Evolutionary conservation across 78 protist species (phyloP).

Genomic region (Dictyostelium citrinum): DNA sequence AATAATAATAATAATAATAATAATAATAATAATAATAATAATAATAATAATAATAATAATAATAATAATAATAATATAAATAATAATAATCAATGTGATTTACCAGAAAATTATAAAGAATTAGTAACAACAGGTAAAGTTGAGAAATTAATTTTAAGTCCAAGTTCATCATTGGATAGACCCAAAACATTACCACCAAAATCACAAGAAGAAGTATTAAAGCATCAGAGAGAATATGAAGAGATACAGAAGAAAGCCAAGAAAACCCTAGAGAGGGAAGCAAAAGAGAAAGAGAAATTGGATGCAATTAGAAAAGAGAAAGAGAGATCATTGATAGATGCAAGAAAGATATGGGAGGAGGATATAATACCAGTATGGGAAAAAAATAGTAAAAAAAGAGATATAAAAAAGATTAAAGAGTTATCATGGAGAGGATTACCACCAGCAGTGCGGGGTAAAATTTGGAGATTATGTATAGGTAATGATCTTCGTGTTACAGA

Average conservation of each 20-base stretch:
- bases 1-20: background rate
- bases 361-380: conserved; percentile 67
- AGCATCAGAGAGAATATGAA: conserved; percentile 78
- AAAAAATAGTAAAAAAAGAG: conserved; percentile 44
- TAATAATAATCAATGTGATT: background rate
- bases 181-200: conserved; percentile 78
- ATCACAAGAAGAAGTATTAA: conserved; percentile 68
- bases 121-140: conserved; percentile 31
- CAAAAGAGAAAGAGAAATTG: conserved; percentile 52
- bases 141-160: conserved; percentile 36
- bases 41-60: background rate
- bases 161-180: conserved; percentile 36
- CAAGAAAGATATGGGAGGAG: conserved; percentile 74
- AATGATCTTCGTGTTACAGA: conserved; percentile 76
- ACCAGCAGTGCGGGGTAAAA: conserved; percentile 74
- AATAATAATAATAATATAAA: background rate
- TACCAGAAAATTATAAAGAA: conserved; percentile 16
- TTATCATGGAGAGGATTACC: conserved; percentile 82
- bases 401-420: conserved; percentile 21
- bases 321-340: conserved; percentile 65
- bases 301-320: conserved; percentile 54
- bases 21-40: background rate
- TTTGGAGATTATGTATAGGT: conserved; percentile 66
- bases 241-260: conserved; percentile 70
- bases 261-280: conserved; percentile 62